A percentile compares a stretch with the other conserved stretches of the same genome.
phyloP scores from a whole-genome alignment of 257 asterid species.

The Ajuga chamaepitys region DNA sequence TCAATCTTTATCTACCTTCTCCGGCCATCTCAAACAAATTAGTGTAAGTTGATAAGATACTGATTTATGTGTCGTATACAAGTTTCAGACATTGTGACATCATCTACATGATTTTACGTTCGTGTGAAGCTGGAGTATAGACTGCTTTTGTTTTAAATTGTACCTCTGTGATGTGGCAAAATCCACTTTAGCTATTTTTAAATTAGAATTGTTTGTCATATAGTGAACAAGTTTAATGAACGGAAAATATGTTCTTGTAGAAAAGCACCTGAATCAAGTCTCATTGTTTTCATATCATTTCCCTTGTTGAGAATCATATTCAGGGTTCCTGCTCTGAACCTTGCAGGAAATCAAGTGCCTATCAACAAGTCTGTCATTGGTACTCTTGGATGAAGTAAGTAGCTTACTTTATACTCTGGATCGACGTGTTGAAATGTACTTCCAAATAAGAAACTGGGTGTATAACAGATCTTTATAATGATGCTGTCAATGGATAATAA shows the following conservation, averaged over 20 bases:
- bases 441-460: not conserved
- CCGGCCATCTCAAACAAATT: constrained; percentile 96
- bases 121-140: constrained; percentile 6
- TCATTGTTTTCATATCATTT: constrained; percentile 3
- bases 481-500: not conserved
- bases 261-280: not conserved
- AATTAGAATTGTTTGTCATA: not conserved
- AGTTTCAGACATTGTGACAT: not conserved
- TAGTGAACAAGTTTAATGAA: not conserved
- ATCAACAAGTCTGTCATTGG: constrained; percentile 66
- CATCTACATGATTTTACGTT: not conserved
- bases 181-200: not conserved
- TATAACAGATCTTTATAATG: not conserved
- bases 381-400: constrained; percentile 90
- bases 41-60: constrained; percentile 53
- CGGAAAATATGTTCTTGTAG: not conserved
- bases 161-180: not conserved
- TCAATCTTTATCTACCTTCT: constrained; percentile 94
- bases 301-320: constrained; percentile 10
- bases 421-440: constrained; percentile 6
- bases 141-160: not conserved
- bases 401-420: constrained; percentile 11
- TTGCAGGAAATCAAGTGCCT: constrained; percentile 83
- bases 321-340: constrained; percentile 14
- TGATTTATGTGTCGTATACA: constrained; percentile 1